Evolutionary conservation across 805 yeast species (phyloP).

Genomic region (Cyberlindnera sargentensis): DNA sequence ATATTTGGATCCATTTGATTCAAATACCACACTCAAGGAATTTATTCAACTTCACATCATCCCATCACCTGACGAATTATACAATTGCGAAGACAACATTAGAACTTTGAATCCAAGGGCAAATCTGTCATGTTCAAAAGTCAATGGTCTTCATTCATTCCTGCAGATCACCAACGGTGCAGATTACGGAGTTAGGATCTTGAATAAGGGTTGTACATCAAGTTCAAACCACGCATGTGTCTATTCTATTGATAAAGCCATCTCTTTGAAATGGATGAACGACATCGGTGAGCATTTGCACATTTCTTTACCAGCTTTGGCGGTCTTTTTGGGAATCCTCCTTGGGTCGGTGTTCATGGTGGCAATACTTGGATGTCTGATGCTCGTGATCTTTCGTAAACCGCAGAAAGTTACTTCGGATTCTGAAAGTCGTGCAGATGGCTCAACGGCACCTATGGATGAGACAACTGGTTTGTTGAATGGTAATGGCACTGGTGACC

Average conservation of each 20-base stretch:
- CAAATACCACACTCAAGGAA: constrained; percentile 37
- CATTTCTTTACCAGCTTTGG: constrained; percentile 58
- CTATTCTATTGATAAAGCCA: constrained; percentile 58
- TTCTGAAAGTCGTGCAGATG: too few relatives aligned
- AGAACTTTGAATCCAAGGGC: constrained; percentile 39
- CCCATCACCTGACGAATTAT: constrained; percentile 43
- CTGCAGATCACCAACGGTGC: constrained; percentile 37
- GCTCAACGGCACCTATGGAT: background rate
- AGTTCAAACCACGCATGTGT: constrained; percentile 39
- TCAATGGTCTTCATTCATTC: constrained; percentile 30
- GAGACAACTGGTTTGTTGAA: constrained; percentile 4
- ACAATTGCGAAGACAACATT: constrained; percentile 43
- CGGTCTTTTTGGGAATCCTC: constrained; percentile 60
- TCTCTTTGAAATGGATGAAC: constrained; percentile 54
- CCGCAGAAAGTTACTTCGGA: constrained; percentile 4
- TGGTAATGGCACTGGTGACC: background rate
- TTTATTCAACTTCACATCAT: constrained; percentile 65
- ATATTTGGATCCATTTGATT: constrained; percentile 40
- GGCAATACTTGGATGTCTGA: constrained; percentile 28
- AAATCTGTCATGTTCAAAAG: constrained; percentile 36
- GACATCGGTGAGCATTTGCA: constrained; percentile 42
- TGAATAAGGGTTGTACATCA: constrained; percentile 56
- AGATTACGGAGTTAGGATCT: constrained; percentile 50
- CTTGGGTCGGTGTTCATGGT: constrained; percentile 45
- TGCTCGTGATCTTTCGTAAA: constrained; percentile 28